Conservation (phyloP, 495 filamentous ascomycete genomes). For the Tetracladium setigerum region DNA sequence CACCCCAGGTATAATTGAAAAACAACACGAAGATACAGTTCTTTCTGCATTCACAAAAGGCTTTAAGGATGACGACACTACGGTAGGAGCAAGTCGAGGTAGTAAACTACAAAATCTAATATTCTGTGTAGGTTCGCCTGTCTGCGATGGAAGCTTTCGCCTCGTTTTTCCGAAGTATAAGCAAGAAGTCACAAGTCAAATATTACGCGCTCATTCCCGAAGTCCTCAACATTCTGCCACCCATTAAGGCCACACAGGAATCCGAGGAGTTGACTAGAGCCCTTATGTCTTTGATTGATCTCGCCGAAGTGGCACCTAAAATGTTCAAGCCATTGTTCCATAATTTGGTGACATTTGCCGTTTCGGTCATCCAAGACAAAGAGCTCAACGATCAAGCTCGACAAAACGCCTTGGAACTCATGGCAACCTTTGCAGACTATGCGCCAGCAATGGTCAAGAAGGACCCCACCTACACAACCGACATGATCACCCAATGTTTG, state of each 20-base stretch:
- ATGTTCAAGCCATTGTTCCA: slow-evolving; percentile 96
- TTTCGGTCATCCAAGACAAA: slow-evolving; percentile 91
- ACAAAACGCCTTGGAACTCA: slow-evolving; percentile 92
- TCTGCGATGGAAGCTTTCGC: slow-evolving; percentile 95
- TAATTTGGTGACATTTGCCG: slow-evolving; percentile 83
- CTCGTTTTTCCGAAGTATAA: slow-evolving; percentile 84
- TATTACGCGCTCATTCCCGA: slow-evolving; percentile 82
- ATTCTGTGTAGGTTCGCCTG: slow-evolving; percentile 55
- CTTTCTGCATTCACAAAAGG: slow-evolving; percentile 78
- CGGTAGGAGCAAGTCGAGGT: slow-evolving; percentile 40
- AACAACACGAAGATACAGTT: slow-evolving; percentile 84
- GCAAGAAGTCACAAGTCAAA: slow-evolving; percentile 77
- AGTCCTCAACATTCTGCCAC: slow-evolving; percentile 85
- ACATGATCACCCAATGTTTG: slow-evolving; percentile 98
- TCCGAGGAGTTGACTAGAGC: slow-evolving; percentile 85
- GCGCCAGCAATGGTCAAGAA: slow-evolving; percentile 90
- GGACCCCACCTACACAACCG: slow-evolving; percentile 76
- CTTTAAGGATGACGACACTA: slow-evolving; percentile 80
- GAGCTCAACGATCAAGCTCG: slow-evolving; percentile 82
- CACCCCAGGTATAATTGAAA: slow-evolving; percentile 93
- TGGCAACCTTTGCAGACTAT: slow-evolving; percentile 97
- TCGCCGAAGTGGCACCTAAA: slow-evolving; percentile 82
- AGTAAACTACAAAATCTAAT: neutral
- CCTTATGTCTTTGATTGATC: slow-evolving; percentile 82
- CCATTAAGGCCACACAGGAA: slow-evolving; percentile 82